phyloP scores from a whole-genome alignment of 2,329 filamentous ascomycete genomes.

The Botrytis cinerea region DNA sequence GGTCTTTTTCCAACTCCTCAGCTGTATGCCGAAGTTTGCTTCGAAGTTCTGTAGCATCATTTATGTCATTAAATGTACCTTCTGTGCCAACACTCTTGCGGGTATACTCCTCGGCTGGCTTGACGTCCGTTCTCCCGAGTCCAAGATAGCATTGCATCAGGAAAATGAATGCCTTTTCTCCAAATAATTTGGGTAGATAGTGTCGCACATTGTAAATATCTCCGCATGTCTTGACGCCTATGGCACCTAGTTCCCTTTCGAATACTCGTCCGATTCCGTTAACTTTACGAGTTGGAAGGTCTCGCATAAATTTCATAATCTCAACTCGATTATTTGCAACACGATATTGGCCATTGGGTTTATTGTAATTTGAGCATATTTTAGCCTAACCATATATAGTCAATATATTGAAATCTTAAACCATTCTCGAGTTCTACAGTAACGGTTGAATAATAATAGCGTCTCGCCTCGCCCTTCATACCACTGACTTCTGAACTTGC shows the following conservation, averaged over 20 bases:
- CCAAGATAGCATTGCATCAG: slow-evolving; percentile 82
- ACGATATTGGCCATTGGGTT: slow-evolving; percentile 89
- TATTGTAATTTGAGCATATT: slow-evolving; percentile 93
- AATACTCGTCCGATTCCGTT: slow-evolving; percentile 95
- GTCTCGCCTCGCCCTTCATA: not conserved
- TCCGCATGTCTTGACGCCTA: slow-evolving; percentile 85
- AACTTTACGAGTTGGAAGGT: slow-evolving; percentile 83
- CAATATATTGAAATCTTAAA: not conserved
- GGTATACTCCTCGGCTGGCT: slow-evolving; percentile 86
- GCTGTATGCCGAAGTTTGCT: slow-evolving; percentile 80
- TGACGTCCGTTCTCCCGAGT: slow-evolving; percentile 79
- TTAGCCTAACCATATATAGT: slow-evolving; percentile 58
- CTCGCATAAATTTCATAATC: slow-evolving; percentile 84
- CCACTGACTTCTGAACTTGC: not conserved
- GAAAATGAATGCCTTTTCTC: slow-evolving; percentile 88
- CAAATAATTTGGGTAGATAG: slow-evolving; percentile 76
- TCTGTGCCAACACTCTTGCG: slow-evolving; percentile 94
- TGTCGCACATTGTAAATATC: slow-evolving; percentile 80
- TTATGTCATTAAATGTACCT: slow-evolving; percentile 83
- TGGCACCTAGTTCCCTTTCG: slow-evolving; percentile 83
- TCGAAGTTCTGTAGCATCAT: slow-evolving; percentile 65
- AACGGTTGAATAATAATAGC: not conserved
- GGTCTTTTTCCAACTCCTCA: slow-evolving; percentile 82
- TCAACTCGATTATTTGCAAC: slow-evolving; percentile 69
- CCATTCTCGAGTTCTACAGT: not conserved